phyloP scores from a whole-genome alignment of 176 grass and related monocot species.

The Puya raimondii region DNA sequence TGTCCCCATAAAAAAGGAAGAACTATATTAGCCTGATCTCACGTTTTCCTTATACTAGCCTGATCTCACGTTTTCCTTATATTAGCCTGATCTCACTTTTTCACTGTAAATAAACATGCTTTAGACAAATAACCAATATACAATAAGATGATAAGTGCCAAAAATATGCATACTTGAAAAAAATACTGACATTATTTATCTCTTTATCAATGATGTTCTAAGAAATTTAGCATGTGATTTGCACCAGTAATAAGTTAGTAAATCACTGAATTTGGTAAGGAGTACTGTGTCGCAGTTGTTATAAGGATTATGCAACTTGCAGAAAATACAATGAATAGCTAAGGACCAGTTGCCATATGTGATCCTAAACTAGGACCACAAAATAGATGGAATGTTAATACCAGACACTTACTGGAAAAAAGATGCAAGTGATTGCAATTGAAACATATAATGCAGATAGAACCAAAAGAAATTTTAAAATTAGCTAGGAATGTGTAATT shows the following conservation, averaged over 20 bases:
- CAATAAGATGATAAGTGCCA: too few species aligned
- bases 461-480: constrained; percentile 1
- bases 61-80: too few species aligned
- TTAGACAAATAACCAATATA: background rate
- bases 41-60: too few species aligned
- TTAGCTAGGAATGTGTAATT: background rate
- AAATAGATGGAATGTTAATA: background rate
- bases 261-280: background rate
- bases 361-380: background rate
- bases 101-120: background rate
- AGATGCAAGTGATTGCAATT: background rate
- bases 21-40: background rate
- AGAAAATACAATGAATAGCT: background rate
- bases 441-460: background rate
- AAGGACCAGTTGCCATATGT: background rate
- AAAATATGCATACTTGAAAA: too few species aligned
- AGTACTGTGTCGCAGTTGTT: background rate
- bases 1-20: background rate
- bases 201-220: too few species aligned
- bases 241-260: background rate
- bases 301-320: background rate
- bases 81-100: background rate
- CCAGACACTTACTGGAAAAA: background rate
- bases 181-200: too few species aligned
- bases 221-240: too few species aligned